Evolutionary conservation across 345 rosid species (phyloP).

Genomic region (Combretum micranthum): DNA sequence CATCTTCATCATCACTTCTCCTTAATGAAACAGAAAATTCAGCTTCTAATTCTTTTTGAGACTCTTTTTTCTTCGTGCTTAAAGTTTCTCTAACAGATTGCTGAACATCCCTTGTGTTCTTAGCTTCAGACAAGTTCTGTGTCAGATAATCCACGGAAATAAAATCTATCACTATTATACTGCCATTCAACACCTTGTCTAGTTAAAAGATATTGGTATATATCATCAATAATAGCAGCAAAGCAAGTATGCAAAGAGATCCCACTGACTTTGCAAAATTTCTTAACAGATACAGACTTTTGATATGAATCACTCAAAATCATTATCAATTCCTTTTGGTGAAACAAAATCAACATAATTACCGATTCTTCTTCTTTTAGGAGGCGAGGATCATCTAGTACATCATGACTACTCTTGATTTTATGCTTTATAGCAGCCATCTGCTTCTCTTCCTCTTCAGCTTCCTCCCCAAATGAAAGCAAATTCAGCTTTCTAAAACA

Average conservation of each 20-base stretch:
- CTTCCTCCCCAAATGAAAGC: slow-evolving; percentile 98
- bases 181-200: background rate
- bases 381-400: slow-evolving; percentile 89
- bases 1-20: slow-evolving; percentile 30
- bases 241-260: too few relatives aligned
- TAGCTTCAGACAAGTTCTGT: slow-evolving; percentile 49
- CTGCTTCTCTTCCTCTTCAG: slow-evolving; percentile 93
- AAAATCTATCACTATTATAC: background rate
- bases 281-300: background rate
- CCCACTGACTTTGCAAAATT: too few relatives aligned
- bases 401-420: slow-evolving; percentile 96
- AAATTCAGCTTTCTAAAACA: slow-evolving; percentile 72
- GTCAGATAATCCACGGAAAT: slow-evolving; percentile 9
- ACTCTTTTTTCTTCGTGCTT: slow-evolving; percentile 53
- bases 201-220: background rate
- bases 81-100: slow-evolving; percentile 74
- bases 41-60: slow-evolving; percentile 34
- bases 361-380: slow-evolving; percentile 63
- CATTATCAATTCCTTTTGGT: background rate
- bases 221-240: too few relatives aligned
- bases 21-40: slow-evolving; percentile 21
- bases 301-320: background rate
- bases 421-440: slow-evolving; percentile 61
- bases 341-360: slow-evolving; percentile 12
- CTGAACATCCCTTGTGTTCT: slow-evolving; percentile 52